Conservation (phyloP, 352 stramenopile genomes). For the Globisporangium apiculatum region DNA sequence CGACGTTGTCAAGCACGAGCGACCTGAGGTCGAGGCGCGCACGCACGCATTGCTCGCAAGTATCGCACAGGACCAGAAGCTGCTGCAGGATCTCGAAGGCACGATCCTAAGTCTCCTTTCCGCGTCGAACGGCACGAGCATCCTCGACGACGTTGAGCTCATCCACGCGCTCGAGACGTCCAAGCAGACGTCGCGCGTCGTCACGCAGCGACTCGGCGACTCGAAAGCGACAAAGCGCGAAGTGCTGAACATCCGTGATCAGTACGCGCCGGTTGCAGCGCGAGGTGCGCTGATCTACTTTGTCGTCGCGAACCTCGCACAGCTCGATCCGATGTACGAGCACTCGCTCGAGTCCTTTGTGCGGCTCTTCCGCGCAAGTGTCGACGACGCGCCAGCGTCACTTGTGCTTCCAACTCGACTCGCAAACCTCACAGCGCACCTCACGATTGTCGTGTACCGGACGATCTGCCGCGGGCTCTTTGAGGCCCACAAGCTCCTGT, state of each 20-base stretch:
- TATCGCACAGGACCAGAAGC: slow-evolving; percentile 86
- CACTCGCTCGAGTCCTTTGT: slow-evolving; percentile 74
- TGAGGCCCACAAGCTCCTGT: slow-evolving; percentile 53
- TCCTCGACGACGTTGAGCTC: slow-evolving; percentile 88
- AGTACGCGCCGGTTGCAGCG: slow-evolving; percentile 47
- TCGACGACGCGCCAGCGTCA: slow-evolving; percentile 30
- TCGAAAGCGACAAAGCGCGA: slow-evolving; percentile 55
- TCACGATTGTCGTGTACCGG: slow-evolving; percentile 50
- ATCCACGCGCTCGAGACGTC: slow-evolving; percentile 56
- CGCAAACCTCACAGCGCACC: slow-evolving; percentile 26
- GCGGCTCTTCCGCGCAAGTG: slow-evolving; percentile 51
- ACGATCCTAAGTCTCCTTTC: slow-evolving; percentile 87
- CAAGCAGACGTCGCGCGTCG: slow-evolving; percentile 56
- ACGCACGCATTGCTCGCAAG: slow-evolving; percentile 81
- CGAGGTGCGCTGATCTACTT: slow-evolving; percentile 71
- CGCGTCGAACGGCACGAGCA: slow-evolving; percentile 73
- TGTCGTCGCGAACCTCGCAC: slow-evolving; percentile 43
- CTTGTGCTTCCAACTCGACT: slow-evolving; percentile 28
- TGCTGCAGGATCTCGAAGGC: slow-evolving; percentile 88
- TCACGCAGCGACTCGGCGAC: slow-evolving; percentile 44
- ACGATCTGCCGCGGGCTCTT: slow-evolving; percentile 75
- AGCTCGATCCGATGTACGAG: slow-evolving; percentile 74
- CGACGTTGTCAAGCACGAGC: slow-evolving; percentile 81
- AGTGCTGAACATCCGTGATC: slow-evolving; percentile 52
- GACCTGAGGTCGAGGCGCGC: slow-evolving; percentile 81